Base-by-base conservation (phyloP, 345 rosid species). In the Hibiscus syriacus region DNA sequence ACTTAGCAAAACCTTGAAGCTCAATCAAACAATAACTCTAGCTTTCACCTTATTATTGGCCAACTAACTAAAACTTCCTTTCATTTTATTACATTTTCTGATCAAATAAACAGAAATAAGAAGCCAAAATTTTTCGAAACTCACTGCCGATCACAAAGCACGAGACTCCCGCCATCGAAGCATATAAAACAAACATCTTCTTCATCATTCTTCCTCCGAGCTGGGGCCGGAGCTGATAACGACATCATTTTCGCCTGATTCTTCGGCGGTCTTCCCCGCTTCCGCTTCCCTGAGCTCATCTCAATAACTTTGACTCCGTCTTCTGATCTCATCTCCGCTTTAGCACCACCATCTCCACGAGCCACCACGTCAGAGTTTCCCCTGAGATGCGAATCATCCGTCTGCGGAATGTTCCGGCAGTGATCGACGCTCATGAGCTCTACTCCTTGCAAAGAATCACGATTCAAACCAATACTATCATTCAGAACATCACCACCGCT, bases 121-220 rank as follows among this genome's bases (percentile, higher is more conserved):
- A 34, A 34, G 7, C 4, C 38, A 34, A 12, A 23, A 34, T 34
- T 34, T 55, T 25, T 20, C 0, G 10, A 53, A 60, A 80, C 89
- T 70, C 74, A 94, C 99, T 89, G 80, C 71, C 97, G 95, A 89
- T 55, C n/a, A n/a, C n/a, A n/a, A n/a, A n/a, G n/a, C n/a, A n/a
- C n/a, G n/a, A n/a, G n/a, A n/a, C n/a, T n/a, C n/a, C n/a, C n/a
- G n/a, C n/a, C n/a, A n/a, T n/a, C n/a, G n/a, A n/a, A n/a, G n/a
- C n/a, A n/a, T n/a, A 94, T 91, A 64, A 94, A 94, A 64, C 99
- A 94, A 69, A 94, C 99, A 65, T 94, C 99, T 61, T 94, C 99
- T 64, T 89, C 99, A 25, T 87, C 91, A 10, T 79, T 77, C 80
- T 67, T 82, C 70, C 70, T 74, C 67, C 30, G 66, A 20, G 70